Base-by-base conservation (phyloP, 805 yeast species). In the Lipomyces yamadae region DNA sequence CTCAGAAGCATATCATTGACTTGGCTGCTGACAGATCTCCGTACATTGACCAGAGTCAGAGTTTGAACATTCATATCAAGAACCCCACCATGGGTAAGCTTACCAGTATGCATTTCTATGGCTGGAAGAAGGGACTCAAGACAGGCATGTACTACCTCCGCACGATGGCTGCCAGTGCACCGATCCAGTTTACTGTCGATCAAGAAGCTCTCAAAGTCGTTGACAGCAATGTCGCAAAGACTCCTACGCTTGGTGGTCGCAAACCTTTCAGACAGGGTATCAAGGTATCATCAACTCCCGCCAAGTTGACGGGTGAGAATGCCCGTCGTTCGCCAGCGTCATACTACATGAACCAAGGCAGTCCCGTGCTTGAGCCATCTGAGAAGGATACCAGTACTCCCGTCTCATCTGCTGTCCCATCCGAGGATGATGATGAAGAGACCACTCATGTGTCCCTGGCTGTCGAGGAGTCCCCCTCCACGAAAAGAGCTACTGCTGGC, bases 81-180 rank as follows among this genome's bases (percentile, higher is more conserved):
- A 88, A 88, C 68, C 98, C 98, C 67, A 92, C 98, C 1, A 90
- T 92, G 94, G 96, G 97, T 74, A 95, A 95, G 79, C 84, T 95
- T 76, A 95, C 98, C 4, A 87, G 95, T 71, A 95, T 95, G 98
- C 99, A 95, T 79, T 95, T 95, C 83, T 94, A 95, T 77, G 98
- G 97, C 58, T 95, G 99, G 99, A 90, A 91, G 83, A 92, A 90
- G 82, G 99, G 99, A 68, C 85, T 95, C 77, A 95, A 95, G 85
- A 95, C 99, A 4, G 99, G 99, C 76, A 94, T 95, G 96, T 95
- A 95, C 83, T 95, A 95, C 80, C 83, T 95, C 78, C 88, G 98
- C 80, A 94, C 98, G 10, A 96, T 91, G 83, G 97, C 98, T 68
- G 99, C 99, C 29, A 86, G 97, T 55, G 90, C 97, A 61, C 98